phyloP scores from a whole-genome alignment of 805 yeast species.

The Zygoascus tannicola region DNA sequence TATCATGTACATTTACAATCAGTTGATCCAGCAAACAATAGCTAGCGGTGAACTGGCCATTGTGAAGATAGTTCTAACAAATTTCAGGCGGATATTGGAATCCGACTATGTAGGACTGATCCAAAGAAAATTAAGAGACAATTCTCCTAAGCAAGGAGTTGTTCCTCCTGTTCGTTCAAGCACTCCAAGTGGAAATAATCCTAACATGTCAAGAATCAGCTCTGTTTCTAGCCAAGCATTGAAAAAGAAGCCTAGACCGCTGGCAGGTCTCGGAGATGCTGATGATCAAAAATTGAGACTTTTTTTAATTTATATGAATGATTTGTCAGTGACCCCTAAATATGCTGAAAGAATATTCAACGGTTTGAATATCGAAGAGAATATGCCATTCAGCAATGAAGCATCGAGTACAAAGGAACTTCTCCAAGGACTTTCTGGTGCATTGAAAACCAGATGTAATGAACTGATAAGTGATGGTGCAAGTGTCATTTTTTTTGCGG shows the following conservation, averaged over 20 bases:
- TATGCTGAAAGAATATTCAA: slow-evolving; percentile 47
- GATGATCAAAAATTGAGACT: slow-evolving; percentile 43
- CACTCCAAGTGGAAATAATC: slow-evolving; percentile 10
- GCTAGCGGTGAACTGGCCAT: slow-evolving; percentile 60
- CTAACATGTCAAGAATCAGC: not conserved
- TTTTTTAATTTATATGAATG: slow-evolving; percentile 62
- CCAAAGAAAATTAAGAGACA: slow-evolving; percentile 37
- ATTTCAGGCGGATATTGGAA: slow-evolving; percentile 51
- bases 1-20: slow-evolving; percentile 60
- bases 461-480: slow-evolving; percentile 38
- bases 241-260: slow-evolving; percentile 1
- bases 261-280: slow-evolving; percentile 16
- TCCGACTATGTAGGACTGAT: slow-evolving; percentile 53
- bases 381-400: slow-evolving; percentile 22
- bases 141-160: slow-evolving; percentile 30
- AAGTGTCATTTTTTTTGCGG: slow-evolving; percentile 32
- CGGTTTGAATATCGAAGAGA: slow-evolving; percentile 29
- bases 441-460: slow-evolving; percentile 28
- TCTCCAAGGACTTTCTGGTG: slow-evolving; percentile 20
- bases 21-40: slow-evolving; percentile 52
- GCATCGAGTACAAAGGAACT: slow-evolving; percentile 13
- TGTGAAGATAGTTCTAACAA: slow-evolving; percentile 45
- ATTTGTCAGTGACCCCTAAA: slow-evolving; percentile 52
- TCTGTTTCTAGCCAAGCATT: no score
- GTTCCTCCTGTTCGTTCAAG: slow-evolving; percentile 11